phyloP scores from a whole-genome alignment of 2,329 filamentous ascomycete species.

The Aquanectria penicillioides region DNA sequence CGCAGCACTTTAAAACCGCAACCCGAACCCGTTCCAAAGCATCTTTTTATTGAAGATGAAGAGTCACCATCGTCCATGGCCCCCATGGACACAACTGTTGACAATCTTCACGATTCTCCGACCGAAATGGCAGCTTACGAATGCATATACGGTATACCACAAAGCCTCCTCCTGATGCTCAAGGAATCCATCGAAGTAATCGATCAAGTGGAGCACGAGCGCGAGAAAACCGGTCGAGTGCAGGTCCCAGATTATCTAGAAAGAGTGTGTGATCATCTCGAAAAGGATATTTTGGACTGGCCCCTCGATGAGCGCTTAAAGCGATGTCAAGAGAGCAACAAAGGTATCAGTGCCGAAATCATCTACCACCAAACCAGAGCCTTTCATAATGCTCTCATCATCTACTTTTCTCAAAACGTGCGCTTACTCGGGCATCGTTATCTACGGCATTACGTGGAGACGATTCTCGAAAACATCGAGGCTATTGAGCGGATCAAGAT shows the following conservation, averaged over 20 bases:
- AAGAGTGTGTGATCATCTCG: constrained; percentile 12
- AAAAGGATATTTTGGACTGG: constrained; percentile 25
- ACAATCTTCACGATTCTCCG: not conserved
- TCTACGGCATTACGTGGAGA: constrained; percentile 28
- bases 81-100: not conserved
- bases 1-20: not conserved
- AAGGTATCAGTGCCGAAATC: constrained; percentile 16
- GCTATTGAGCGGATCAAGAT: constrained; percentile 35
- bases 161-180: constrained; percentile 11
- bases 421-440: constrained; percentile 29
- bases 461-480: constrained; percentile 32
- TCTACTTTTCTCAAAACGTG: constrained; percentile 38
- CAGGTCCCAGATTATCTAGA: not conserved
- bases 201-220: constrained; percentile 15
- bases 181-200: constrained; percentile 21
- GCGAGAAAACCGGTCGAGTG: not conserved
- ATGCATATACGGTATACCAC: constrained; percentile 23
- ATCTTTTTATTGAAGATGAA: not conserved
- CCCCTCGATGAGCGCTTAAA: constrained; percentile 6
- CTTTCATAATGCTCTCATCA: constrained; percentile 41
- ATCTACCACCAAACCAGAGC: constrained; percentile 26
- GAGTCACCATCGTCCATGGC: not conserved
- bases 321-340: constrained; percentile 9
- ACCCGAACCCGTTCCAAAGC: not conserved
- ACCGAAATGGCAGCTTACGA: constrained; percentile 20